Evolutionary conservation across 495 filamentous ascomycete genomes (phyloP), one percentile per base, ranked within the genome.

Genomic region (Bombardia bombarda): DNA sequence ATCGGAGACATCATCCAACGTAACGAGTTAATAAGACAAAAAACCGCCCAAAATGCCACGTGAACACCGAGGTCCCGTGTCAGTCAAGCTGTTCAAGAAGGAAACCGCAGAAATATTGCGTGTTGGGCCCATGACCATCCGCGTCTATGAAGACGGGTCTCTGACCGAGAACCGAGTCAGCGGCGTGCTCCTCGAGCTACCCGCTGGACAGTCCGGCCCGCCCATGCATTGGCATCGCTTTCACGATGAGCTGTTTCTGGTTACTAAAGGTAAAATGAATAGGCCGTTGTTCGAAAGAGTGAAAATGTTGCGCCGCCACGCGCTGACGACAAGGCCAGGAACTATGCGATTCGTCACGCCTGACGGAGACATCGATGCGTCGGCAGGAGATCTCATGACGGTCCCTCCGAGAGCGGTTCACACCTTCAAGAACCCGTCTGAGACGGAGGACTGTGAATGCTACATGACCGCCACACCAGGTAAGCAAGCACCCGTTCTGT

Each of bases 191-290:
- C 50, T 77, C 39, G 67, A 60, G 42, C 38, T 79, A 8, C 68
- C 70, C 1, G 57, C 72, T 0, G 62, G 61, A 1, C 66, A 63
- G 10, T 54, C 66, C 4, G 75, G 72, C 3, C 75, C 74, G 8
- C 60, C 56, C 1, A 54, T 62, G 55, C 58, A 63, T 31, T 62
- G 62, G 58, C 57, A 61, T 40, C 50, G 57, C 1, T 61, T 77
- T 64, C 75, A 78, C 55, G 72, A 77, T 46, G 72, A 77, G 58
- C 64, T 69, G 22, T 79, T 78, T 59, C 56, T 75, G 32, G 58
- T 76, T 19, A 75, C 65, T 5, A 61, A 70, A 34, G 74, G 74
- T 52, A 56, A 9, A 14, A 4, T 19, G n/a, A 6, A 26, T 12
- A 33, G 17, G 25, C 8, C 3, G 10, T 9, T n/a, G 58, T 76